Percentiles rank a stretch among this genome's conserved stretches.
Conservation (phyloP, 2,329 filamentous ascomycete species). For the Pseudocercospora fuligena region DNA sequence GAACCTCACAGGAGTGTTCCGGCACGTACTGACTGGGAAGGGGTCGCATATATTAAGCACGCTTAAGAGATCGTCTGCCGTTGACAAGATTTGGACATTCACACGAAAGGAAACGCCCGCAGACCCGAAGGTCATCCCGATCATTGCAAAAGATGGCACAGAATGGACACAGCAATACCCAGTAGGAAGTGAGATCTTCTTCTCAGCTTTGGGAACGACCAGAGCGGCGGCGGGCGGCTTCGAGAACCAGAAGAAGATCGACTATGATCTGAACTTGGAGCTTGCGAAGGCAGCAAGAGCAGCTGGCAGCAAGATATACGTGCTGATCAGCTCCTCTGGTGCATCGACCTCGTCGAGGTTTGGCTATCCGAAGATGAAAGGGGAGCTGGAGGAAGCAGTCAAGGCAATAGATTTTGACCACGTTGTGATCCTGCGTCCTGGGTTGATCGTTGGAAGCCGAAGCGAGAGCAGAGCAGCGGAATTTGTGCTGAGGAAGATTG, state of each 20-base stretch:
- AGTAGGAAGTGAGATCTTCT: constrained; percentile 16
- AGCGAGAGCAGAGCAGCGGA: not conserved
- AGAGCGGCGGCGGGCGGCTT: constrained; percentile 40
- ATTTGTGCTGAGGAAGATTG: not conserved
- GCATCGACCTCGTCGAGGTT: constrained; percentile 28
- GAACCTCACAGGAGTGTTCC: not conserved
- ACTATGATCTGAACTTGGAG: constrained; percentile 44
- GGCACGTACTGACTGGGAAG: not conserved
- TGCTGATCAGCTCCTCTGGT: constrained; percentile 43
- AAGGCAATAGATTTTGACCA: constrained; percentile 43
- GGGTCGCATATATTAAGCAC: not conserved
- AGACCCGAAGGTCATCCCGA: constrained; percentile 1
- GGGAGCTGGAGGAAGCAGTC: constrained; percentile 45
- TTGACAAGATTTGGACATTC: not conserved
- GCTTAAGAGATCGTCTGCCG: not conserved
- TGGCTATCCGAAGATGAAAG: constrained; percentile 45
- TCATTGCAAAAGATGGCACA: not conserved
- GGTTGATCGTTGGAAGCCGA: constrained; percentile 41
- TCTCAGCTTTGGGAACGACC: constrained; percentile 43
- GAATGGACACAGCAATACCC: not conserved
- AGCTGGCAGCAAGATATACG: constrained; percentile 44
- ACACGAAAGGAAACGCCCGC: not conserved
- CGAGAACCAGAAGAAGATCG: constrained; percentile 45
- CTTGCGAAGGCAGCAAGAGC: constrained; percentile 43
- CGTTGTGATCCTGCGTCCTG: constrained; percentile 44